These are phyloP conservation scores for Heterobasidion parviporum DNA, from an alignment of 1,284 basidiomycete species.

Conservation along the genomic window DNA sequence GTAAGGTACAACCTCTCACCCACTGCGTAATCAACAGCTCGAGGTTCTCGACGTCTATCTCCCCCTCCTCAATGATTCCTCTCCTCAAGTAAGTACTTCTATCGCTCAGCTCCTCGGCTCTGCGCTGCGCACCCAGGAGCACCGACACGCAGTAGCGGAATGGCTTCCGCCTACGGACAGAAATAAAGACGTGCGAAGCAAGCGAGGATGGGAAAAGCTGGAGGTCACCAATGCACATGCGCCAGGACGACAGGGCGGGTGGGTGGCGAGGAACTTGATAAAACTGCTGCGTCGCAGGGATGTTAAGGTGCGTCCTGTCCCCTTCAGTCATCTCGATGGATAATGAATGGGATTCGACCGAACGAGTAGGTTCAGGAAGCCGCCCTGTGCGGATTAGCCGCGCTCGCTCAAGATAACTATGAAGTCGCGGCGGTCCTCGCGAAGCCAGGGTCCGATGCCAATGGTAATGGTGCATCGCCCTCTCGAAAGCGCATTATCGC, in stretches of 20 bases:
- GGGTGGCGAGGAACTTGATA: constrained; percentile 47
- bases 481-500: neutral
- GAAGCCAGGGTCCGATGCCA: constrained; percentile 27
- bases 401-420: constrained; percentile 60
- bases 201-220: constrained; percentile 62
- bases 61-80: constrained; percentile 43
- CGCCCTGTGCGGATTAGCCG: constrained; percentile 58
- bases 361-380: constrained; percentile 59
- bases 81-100: constrained; percentile 31
- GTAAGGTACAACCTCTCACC: too few species aligned
- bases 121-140: constrained; percentile 39
- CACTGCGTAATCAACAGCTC: constrained; percentile 23
- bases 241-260: constrained; percentile 40
- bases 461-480: constrained; percentile 23
- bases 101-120: constrained; percentile 52
- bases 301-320: constrained; percentile 33
- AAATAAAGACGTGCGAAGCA: constrained; percentile 35
- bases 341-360: neutral
- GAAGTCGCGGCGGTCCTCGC: constrained; percentile 39
- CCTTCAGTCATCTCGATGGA: neutral
- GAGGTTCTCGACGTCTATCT: constrained; percentile 60
- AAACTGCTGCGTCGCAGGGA: constrained; percentile 42
- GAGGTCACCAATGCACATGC: constrained; percentile 26
- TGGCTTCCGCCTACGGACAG: constrained; percentile 58
- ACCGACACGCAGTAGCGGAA: constrained; percentile 50